Evolutionary conservation across 495 filamentous ascomycete genomes (phyloP).

Genomic region (Margaritispora aquatica): DNA sequence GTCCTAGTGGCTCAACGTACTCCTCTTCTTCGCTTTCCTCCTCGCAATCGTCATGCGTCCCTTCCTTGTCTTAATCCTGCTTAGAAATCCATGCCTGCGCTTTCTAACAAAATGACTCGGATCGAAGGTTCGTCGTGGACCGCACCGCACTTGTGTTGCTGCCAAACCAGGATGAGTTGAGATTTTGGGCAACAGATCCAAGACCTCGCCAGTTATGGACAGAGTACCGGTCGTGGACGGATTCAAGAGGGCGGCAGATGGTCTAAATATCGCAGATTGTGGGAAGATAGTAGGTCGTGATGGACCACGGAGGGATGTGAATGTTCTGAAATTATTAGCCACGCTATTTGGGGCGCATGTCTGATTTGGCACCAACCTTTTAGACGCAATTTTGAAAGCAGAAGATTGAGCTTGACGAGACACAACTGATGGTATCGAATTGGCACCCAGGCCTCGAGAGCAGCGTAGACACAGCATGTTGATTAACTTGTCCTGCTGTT

Average conservation of each 20-base stretch:
- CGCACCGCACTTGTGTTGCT: constrained; percentile 43
- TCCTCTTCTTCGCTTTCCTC: constrained; percentile 54
- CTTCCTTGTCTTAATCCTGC: constrained; percentile 46
- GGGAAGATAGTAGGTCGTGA: constrained; percentile 29
- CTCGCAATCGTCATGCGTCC: constrained; percentile 52
- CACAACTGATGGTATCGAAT: constrained; percentile 31
- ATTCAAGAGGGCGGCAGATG: constrained; percentile 10
- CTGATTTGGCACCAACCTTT: neutral
- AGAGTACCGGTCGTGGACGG: constrained; percentile 3
- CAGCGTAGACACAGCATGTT: constrained; percentile 27
- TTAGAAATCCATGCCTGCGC: constrained; percentile 62
- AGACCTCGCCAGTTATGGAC: constrained; percentile 30
- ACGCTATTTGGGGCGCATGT: neutral
- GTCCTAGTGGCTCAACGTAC: constrained; percentile 53
- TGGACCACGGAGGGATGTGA: constrained; percentile 29
- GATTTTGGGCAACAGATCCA: constrained; percentile 42
- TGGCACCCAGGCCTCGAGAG: constrained; percentile 16
- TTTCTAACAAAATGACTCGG: constrained; percentile 67
- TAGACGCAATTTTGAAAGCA: neutral
- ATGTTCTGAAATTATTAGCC: constrained; percentile 23
- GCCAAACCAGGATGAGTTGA: constrained; percentile 42
- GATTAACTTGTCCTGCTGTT: neutral
- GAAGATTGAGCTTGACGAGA: constrained; percentile 22
- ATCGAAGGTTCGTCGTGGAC: constrained; percentile 55
- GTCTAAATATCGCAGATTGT: constrained; percentile 23